Percentiles rank a stretch among this genome's conserved stretches.
Conservation (phyloP, 2,329 filamentous ascomycete genomes). For the Botrytis byssoidea region DNA sequence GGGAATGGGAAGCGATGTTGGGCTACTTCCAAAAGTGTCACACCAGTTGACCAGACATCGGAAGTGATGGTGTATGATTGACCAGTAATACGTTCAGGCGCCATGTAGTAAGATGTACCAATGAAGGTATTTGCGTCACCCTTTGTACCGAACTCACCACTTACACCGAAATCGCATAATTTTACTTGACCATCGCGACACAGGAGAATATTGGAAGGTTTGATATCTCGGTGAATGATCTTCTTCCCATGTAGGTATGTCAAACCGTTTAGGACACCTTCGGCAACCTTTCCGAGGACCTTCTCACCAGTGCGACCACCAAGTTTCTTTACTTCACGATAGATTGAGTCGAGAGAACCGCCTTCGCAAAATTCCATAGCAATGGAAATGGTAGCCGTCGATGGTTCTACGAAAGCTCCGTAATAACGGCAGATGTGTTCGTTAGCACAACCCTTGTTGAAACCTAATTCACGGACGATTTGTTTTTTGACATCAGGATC, state of each 20-base stretch:
- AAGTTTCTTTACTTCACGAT: conserved; percentile 93
- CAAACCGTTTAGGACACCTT: conserved; percentile 88
- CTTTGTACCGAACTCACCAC: conserved; percentile 96
- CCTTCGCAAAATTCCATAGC: conserved; percentile 99
- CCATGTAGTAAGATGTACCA: conserved; percentile 99
- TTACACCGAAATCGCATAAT: conserved; percentile 97
- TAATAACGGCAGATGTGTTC: conserved; percentile 98
- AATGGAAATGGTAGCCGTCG: conserved; percentile 96
- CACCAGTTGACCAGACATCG: conserved; percentile 96
- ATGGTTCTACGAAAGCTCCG: conserved; percentile 91
- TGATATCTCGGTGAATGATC: conserved; percentile 99
- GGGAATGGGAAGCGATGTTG: conserved; percentile 98
- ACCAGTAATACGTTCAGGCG: conserved; percentile 93
- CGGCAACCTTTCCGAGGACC: conserved; percentile 92
- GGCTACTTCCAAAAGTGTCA: conserved; percentile 97
- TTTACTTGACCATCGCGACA: conserved; percentile 93
- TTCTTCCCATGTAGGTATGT: conserved; percentile 94
- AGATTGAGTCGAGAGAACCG: conserved; percentile 92
- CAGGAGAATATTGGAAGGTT: conserved; percentile 93
- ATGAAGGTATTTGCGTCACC: conserved; percentile 99
- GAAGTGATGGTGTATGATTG: conserved; percentile 98
- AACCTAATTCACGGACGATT: conserved; percentile 91
- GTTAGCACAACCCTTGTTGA: conserved; percentile 96
- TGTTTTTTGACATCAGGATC: conserved; percentile 98
- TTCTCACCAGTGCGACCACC: conserved; percentile 95